Evolutionary conservation across 176 grass and related monocot genomes (phyloP).

Genomic region (Elymus sibiricus): DNA sequence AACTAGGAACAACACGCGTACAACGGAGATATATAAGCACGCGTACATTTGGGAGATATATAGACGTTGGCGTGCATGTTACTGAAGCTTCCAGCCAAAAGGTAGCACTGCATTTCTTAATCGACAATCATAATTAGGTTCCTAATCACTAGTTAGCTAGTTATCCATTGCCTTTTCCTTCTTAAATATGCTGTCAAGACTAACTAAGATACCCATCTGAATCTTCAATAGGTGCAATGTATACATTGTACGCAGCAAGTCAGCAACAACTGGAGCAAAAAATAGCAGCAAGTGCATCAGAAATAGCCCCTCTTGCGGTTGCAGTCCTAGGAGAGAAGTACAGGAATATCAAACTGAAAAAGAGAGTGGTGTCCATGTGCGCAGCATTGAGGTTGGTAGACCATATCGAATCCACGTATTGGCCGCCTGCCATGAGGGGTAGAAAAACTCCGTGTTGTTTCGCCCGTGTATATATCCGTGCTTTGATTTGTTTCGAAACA

Average conservation of each 20-base stretch:
- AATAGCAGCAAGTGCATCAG: slow-evolving; percentile 1
- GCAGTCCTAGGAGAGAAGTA: neutral
- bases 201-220: neutral
- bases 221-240: neutral
- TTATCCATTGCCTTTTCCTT: neutral
- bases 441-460: neutral
- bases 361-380: slow-evolving; percentile 31
- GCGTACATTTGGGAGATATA: neutral
- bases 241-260: neutral
- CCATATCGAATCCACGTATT: slow-evolving; percentile 23
- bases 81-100: slow-evolving; percentile 32
- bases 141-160: neutral
- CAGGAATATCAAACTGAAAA: slow-evolving; percentile 8
- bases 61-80: slow-evolving; percentile 27
- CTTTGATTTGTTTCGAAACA: neutral
- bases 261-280: slow-evolving; percentile 4
- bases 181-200: neutral
- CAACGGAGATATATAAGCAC: too few species aligned
- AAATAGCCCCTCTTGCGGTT: neutral
- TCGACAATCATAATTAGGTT: slow-evolving; percentile 2
- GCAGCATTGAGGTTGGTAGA: slow-evolving; percentile 31
- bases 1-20: neutral
- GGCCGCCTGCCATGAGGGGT: neutral
- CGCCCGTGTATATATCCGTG: slow-evolving; percentile 18
- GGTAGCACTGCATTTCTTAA: neutral